Base-by-base conservation (phyloP, 345 rosid species). In the Carallia pectinifolia region DNA sequence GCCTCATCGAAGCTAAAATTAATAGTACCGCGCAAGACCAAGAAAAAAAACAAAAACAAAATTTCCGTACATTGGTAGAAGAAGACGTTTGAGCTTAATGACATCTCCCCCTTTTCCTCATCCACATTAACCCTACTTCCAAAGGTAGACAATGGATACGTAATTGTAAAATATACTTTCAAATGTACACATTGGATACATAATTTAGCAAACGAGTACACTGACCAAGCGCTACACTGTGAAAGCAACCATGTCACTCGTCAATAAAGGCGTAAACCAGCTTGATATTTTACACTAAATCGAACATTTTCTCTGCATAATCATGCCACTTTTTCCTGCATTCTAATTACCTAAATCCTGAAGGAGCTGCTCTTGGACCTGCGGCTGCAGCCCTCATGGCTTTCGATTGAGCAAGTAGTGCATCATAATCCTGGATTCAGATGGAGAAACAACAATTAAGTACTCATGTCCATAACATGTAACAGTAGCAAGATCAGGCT, bases 361-460 rank as follows among this genome's bases (percentile, higher is more conserved):
- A 79, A 29, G 90, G 80, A 71, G 91, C 77, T 47, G 88, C 79
- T 75, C 82, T 71, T 19, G 89, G 87, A 80, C 85, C 88, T 55
- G 73, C 82, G 65, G 83, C 89, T 58, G 82, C 81, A 63, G 84
- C 88, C 56, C 82, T 79, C 92, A 76, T 89, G 67, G 90, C 89
- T 80, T 83, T 84, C 5, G 83, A 67, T 74, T 84, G 85, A 62
- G 92, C 88, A 71, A 86, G 87, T 79, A 79, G 61, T 8, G 77
- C 85, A 39, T 90, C 98, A 7, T 89, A 89, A 74, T 90, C 88
- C 97, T 93, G 85, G 61, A 67, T 1, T 65, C 68, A 10, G 38
- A 65, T 63, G 23, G 56, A 7, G 39, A 6, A 13, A 64, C 52
- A 44, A 80, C 39, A 82, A 56, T 23, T 55, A 33, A n/a, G 33